Percentiles rank a stretch among this genome's conserved stretches.
These are phyloP conservation scores for Ceratocystis colombiana DNA, from an alignment of 2,329 filamentous ascomycete species.

Conservation along the genomic window DNA sequence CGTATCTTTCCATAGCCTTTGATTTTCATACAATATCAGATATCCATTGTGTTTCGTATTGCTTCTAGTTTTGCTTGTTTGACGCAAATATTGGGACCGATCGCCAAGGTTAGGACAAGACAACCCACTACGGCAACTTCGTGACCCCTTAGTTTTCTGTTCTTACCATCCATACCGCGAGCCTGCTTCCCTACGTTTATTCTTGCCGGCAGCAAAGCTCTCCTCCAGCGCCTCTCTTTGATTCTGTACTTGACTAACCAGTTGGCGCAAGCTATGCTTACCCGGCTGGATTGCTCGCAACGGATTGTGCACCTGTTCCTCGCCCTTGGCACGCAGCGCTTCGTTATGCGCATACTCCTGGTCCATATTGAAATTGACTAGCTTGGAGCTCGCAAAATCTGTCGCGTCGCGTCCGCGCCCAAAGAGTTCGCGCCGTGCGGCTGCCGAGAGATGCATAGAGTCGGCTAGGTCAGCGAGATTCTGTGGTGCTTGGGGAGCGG, in stretches of 20 bases:
- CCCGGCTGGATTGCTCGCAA: constrained; percentile 69
- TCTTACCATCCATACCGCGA: constrained; percentile 68
- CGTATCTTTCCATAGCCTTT: background rate
- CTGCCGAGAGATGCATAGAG: constrained; percentile 66
- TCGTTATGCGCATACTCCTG: constrained; percentile 80
- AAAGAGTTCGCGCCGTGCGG: constrained; percentile 73
- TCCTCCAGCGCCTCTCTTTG: constrained; percentile 86
- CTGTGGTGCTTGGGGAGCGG: constrained; percentile 26
- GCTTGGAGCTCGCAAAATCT: constrained; percentile 44
- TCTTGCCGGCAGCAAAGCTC: constrained; percentile 71
- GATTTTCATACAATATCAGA: constrained; percentile 22
- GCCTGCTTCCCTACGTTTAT: constrained; percentile 71
- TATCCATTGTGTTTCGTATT: constrained; percentile 17
- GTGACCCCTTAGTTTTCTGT: background rate
- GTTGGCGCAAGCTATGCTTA: constrained; percentile 80
- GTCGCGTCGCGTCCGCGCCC: constrained; percentile 50
- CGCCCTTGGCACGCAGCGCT: constrained; percentile 56
- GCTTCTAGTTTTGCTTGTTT: background rate
- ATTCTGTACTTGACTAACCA: constrained; percentile 70
- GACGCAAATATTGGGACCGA: background rate
- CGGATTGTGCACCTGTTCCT: constrained; percentile 62
- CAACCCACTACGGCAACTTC: background rate
- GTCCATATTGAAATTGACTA: constrained; percentile 84
- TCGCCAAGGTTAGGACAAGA: background rate
- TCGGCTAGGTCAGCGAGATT: constrained; percentile 48